A percentile compares a stretch with the other conserved stretches of the same genome.
Evolutionary conservation across 2,329 filamentous ascomycete genomes (phyloP).

Genomic region (Hawksworthiomyces lignivorus): DNA sequence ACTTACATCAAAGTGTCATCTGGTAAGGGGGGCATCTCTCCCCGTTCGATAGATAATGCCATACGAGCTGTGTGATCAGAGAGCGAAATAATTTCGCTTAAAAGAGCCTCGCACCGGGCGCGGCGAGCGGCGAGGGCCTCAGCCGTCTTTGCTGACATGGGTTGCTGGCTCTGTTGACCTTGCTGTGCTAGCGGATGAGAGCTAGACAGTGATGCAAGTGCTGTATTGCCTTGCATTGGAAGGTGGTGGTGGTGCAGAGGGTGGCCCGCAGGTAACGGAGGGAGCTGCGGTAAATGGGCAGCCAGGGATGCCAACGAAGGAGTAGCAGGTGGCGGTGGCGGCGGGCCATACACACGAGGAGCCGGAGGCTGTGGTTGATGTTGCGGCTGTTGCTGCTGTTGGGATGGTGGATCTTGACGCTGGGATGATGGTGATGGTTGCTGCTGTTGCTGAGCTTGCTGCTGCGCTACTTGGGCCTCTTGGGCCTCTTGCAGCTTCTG

Average conservation of each 20-base stretch:
- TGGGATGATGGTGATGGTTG: slow-evolving; percentile 2
- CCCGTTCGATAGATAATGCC: slow-evolving; percentile 26
- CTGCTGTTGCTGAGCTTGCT: not conserved
- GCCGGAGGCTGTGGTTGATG: not conserved
- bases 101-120: slow-evolving; percentile 23
- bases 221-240: no score
- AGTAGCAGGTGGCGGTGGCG: slow-evolving; percentile 11
- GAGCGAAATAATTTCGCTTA: slow-evolving; percentile 31
- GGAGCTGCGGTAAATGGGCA: slow-evolving; percentile 10
- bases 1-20: slow-evolving; percentile 14
- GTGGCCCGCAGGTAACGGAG: slow-evolving; percentile 5
- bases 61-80: slow-evolving; percentile 35
- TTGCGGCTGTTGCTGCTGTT: slow-evolving; percentile 6
- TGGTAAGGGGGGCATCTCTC: slow-evolving; percentile 15
- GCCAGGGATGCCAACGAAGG: slow-evolving; percentile 11
- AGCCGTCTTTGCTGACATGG: slow-evolving; percentile 10
- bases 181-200: not conserved
- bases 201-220: not conserved
- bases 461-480: slow-evolving; percentile 3
- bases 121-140: slow-evolving; percentile 13
- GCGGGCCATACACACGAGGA: slow-evolving; percentile 15
- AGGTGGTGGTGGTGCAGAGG: not conserved
- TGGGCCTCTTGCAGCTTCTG: slow-evolving; percentile 12
- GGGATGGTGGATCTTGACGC: no score
- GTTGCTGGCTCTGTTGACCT: slow-evolving; percentile 3